Base-by-base conservation (phyloP, 1,139 yeast species). In the Geotrichum citri-aurantii region DNA sequence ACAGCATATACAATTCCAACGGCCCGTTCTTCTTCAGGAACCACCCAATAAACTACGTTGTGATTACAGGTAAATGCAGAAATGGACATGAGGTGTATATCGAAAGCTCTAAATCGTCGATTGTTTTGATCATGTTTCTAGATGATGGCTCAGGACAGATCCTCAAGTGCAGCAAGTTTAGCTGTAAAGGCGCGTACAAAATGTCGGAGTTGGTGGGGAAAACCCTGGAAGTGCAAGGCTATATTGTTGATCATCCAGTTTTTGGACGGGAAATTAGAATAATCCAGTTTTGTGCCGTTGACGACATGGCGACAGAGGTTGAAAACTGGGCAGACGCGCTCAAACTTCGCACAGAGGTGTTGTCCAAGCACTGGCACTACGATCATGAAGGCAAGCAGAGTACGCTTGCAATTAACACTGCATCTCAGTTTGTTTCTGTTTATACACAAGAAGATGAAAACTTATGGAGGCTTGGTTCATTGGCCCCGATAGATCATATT, bases 1-100 rank as follows among this genome's bases (percentile, higher is more conserved):
- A 60, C 27, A 12, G 54, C 2, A 50, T 55, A 10, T 50, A 46
- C 29, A 47, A 48, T 21, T 50, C 48, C 26, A 55, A 52, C 19
- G 62, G 61, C 26, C 67, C 67, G 8, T 68, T 64, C 54, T 65
- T 67, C 55, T 66, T 62, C 58, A 58, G 63, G n/a, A 66, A 68
- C 59, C 71, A 68, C 48, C 71, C 71, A 5, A 64, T 69, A 29
- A 65, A 64, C 52, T 66, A 64, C 50, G 68, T 68, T 7, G 48
- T 64, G 7, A 52, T 68, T 10, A 61, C 67, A 26, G 71, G 68
- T 3, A 52, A 59, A 48, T 64, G 68, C 48, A 21, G 62, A 2
- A 54, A 50, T 21, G 53, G 42, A 8, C 12, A 29, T 5, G 49
- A 53, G 14, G 42, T 48, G 12, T 11, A 21, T n/a, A 57, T 64